Conservation (phyloP, 169 alveolate genomes). For the Plasmodium cynomolgi region DNA sequence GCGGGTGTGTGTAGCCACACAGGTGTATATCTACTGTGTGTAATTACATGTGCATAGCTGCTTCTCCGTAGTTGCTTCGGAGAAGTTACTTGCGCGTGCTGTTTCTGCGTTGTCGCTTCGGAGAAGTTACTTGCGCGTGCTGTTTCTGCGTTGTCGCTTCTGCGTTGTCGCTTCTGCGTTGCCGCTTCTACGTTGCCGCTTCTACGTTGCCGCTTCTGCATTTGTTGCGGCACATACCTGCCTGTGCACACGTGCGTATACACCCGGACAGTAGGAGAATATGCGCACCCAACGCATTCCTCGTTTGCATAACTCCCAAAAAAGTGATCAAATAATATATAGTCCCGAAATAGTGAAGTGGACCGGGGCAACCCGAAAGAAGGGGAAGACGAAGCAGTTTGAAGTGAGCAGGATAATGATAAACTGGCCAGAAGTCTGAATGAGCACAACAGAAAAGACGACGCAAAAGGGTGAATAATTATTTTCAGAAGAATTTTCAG, state of each 20-base stretch:
- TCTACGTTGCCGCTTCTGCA: not conserved
- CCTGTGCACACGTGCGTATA: not conserved
- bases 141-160: not conserved
- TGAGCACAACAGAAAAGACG: not conserved
- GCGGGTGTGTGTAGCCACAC: not conserved
- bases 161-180: no score
- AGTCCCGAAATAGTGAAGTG: not conserved
- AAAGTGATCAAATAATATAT: not conserved
- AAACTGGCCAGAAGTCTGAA: not conserved
- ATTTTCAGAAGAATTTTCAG: not conserved
- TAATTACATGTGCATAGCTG: not conserved
- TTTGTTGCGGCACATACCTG: not conserved
- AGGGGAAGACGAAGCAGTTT: not conserved
- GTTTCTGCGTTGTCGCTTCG: not conserved
- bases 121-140: not conserved
- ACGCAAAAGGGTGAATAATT: not conserved
- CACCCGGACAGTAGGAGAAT: not conserved
- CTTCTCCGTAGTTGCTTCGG: not conserved
- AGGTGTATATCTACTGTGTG: not conserved
- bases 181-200: no score
- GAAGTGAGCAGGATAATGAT: not conserved
- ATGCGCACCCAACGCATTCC: not conserved
- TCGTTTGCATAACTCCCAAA: not conserved
- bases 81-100: not conserved
- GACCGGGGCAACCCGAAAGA: not conserved